A percentile compares a stretch with the other conserved stretches of the same genome.
Conservation (phyloP, 1,284 basidiomycete species). For the Moesziomyces sp. region DNA sequence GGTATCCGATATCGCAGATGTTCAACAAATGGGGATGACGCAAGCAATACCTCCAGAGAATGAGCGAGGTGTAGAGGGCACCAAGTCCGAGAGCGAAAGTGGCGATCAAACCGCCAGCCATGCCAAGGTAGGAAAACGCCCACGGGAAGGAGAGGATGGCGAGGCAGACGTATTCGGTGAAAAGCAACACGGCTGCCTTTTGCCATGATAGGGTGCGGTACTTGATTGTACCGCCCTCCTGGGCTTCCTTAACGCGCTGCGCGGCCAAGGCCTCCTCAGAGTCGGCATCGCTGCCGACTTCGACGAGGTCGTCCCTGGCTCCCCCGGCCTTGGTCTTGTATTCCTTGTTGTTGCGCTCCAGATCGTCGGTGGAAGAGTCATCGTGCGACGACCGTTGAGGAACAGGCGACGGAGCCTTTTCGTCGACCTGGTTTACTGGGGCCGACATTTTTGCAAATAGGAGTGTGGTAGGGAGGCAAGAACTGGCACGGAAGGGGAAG, state of each 20-base stretch:
- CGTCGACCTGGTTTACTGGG: slow-evolving; percentile 16
- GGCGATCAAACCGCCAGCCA: slow-evolving; percentile 60
- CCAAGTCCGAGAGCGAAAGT: slow-evolving; percentile 56
- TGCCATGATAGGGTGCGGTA: slow-evolving; percentile 60
- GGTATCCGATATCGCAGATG: slow-evolving; percentile 75
- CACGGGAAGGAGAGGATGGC: slow-evolving; percentile 60
- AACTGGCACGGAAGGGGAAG: not conserved
- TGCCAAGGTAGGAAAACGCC: slow-evolving; percentile 57
- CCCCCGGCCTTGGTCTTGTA: slow-evolving; percentile 21
- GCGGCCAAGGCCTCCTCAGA: slow-evolving; percentile 27
- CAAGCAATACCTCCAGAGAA: slow-evolving; percentile 74
- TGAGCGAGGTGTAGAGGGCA: slow-evolving; percentile 59
- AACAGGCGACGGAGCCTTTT: slow-evolving; percentile 18
- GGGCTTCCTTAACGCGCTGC: slow-evolving; percentile 32
- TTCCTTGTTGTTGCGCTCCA: slow-evolving; percentile 18
- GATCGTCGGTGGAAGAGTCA: slow-evolving; percentile 34
- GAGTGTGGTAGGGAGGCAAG: not conserved
- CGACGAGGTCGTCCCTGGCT: slow-evolving; percentile 14
- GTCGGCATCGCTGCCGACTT: slow-evolving; percentile 28
- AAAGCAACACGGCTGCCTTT: slow-evolving; percentile 51
- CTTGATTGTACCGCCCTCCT: slow-evolving; percentile 48
- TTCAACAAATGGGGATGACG: slow-evolving; percentile 73
- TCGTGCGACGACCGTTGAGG: slow-evolving; percentile 11
- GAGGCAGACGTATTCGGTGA: slow-evolving; percentile 62
- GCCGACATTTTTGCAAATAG: slow-evolving; percentile 15